Percentiles rank a stretch among this genome's conserved stretches.
Conservation (phyloP, 1,139 yeast genomes). For the Blastobotrys aristatus region DNA sequence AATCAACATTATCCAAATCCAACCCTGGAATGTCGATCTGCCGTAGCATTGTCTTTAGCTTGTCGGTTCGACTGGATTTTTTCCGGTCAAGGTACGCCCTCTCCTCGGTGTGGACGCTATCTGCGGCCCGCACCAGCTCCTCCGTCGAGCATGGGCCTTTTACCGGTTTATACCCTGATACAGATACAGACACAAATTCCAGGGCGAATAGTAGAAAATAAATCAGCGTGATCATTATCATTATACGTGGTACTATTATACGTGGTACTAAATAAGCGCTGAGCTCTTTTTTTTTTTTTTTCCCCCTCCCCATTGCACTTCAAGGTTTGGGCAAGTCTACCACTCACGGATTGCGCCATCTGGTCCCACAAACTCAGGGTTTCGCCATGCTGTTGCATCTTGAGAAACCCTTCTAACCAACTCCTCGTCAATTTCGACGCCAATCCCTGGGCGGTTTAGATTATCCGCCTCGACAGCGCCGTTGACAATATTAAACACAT, state of each 20-base stretch:
- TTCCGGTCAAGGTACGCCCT: conserved; percentile 5
- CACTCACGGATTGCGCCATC: conserved; percentile 30
- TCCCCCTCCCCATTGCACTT: no score
- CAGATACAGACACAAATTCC: no score
- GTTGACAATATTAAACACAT: conserved; percentile 25
- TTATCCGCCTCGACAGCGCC: conserved; percentile 24
- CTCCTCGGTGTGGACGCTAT: conserved; percentile 4
- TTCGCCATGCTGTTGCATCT: conserved; percentile 28
- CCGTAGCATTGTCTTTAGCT: not conserved
- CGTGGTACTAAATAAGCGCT: no score
- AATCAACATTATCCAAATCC: not conserved
- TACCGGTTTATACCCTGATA: conserved; percentile 6
- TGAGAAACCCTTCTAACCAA: conserved; percentile 23
- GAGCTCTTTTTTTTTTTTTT: no score
- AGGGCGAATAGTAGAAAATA: no score
- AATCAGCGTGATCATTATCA: not conserved
- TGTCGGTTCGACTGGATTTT: not conserved
- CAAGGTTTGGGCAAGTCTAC: no score
- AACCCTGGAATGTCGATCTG: conserved; percentile 3
- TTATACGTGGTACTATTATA: no score
- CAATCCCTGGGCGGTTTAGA: conserved; percentile 28
- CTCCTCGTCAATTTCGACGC: conserved; percentile 29
- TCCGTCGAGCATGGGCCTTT: conserved; percentile 5
- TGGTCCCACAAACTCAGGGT: conserved; percentile 29
- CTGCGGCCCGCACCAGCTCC: conserved; percentile 7